Base-by-base conservation (phyloP, 441 rosid genomes). In the Pelargonium fulgidum region DNA sequence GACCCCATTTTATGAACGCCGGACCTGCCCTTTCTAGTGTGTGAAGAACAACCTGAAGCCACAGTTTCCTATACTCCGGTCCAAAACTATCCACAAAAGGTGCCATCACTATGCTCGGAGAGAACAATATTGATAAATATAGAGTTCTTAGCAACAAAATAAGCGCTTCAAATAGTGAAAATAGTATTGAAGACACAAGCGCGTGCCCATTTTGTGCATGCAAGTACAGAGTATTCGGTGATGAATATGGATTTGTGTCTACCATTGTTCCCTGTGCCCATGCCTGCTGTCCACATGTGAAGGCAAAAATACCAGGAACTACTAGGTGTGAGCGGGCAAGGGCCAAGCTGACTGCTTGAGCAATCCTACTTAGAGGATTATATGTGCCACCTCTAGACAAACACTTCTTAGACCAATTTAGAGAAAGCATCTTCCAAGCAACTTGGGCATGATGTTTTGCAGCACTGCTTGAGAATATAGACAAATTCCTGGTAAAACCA, bases 1-100 rank as follows among this genome's bases (percentile, higher is more conserved):
- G 98, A 71, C 99, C 99, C 99, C 99, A 95, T 83, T 95, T 95
- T 70, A 95, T 95, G 73, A 95, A 95, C 59, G 99, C 99, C 61
- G 99, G 98, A 68, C 99, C 99, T 65, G 98, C 98, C 68, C 47
- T 73, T 75, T 90, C 98, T 16, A 95, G 78, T 1, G 98, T 89
- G 24, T 85, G 84, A 76, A 75, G 99, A 65, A 95, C 84, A 74
- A 89, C 81, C 79, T 75, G 78, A 78, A 95, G 96, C 95, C 96
- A 95, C 20, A 81, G 0, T 67, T 81, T 86, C 81, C 99, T 84
- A 75, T 82, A 90, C 56, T 77, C 72, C 29, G 90, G 81, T 50
- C 99, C 98, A 73, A 82, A 83, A 52, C 19, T 4, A 71, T 87
- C 92, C 0, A 81, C 93, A 82, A 90, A 86, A 16, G 96, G 91